Evolutionary conservation across 2,329 filamentous ascomycete genomes (phyloP).

Genomic region (Neofusicoccum cordaticola): DNA sequence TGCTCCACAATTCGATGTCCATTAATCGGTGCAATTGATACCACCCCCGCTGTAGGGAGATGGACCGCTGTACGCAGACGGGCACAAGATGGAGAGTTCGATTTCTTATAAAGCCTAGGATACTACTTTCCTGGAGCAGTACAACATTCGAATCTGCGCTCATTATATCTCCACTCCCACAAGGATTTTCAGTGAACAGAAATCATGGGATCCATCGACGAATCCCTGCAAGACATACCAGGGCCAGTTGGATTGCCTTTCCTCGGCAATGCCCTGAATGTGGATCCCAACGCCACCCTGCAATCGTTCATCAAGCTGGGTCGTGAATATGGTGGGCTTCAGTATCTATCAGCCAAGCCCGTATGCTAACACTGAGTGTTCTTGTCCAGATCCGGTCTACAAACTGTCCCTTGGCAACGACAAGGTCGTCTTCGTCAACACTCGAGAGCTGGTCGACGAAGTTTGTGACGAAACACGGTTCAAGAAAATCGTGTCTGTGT

Average conservation of each 20-base stretch:
- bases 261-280: constrained; percentile 63
- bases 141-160: too few relatives aligned
- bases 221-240: too few relatives aligned
- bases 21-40: too few relatives aligned
- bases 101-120: too few relatives aligned
- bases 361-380: not conserved
- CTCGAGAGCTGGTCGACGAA: constrained; percentile 38
- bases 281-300: constrained; percentile 58
- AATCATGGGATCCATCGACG: too few relatives aligned
- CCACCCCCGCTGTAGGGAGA: too few relatives aligned
- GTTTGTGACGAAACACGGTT: constrained; percentile 39
- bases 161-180: too few relatives aligned
- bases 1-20: too few relatives aligned
- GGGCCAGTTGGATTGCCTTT: constrained; percentile 60
- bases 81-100: too few relatives aligned
- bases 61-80: too few relatives aligned
- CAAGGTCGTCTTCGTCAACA: constrained; percentile 31
- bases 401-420: constrained; percentile 28
- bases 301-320: constrained; percentile 57
- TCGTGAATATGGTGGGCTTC: constrained; percentile 59
- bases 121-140: too few relatives aligned
- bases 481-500: constrained; percentile 30
- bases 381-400: constrained; percentile 31
- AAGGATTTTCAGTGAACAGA: too few relatives aligned
- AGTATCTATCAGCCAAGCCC: not conserved